Evolutionary conservation across 805 yeast species (phyloP).

Genomic region (Hanseniaspora valbyensis): DNA sequence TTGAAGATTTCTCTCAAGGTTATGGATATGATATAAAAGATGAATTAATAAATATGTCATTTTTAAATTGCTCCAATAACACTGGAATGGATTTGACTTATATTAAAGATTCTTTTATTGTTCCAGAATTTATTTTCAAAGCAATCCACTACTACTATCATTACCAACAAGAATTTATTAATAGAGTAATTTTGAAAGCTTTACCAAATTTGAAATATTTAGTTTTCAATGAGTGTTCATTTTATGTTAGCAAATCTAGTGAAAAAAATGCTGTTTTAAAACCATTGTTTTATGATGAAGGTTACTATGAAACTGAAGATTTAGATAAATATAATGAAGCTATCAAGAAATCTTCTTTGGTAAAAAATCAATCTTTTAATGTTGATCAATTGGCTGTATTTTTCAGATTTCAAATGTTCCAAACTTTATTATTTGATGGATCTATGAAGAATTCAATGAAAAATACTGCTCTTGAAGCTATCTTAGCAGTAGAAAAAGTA

Average conservation of each 20-base stretch:
- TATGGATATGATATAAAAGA: constrained; percentile 14
- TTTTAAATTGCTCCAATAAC: constrained; percentile 10
- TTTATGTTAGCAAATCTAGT: constrained; percentile 24
- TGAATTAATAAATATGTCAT: constrained; percentile 6
- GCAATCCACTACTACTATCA: constrained; percentile 13
- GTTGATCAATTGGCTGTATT: constrained; percentile 12
- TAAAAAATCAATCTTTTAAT: constrained; percentile 3
- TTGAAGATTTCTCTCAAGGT: constrained; percentile 13
- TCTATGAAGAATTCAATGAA: constrained; percentile 10
- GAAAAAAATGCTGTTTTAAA: constrained; percentile 26
- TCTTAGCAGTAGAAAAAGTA: constrained; percentile 7
- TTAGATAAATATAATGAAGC: constrained; percentile 17
- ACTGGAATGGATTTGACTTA: constrained; percentile 11
- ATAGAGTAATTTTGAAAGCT: constrained; percentile 25
- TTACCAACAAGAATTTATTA: constrained; percentile 15
- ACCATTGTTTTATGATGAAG: constrained; percentile 31
- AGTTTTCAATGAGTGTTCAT: constrained; percentile 33
- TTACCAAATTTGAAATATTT: constrained; percentile 30
- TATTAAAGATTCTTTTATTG: constrained; percentile 7
- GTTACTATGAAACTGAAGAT: constrained; percentile 25
- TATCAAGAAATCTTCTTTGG: background rate
- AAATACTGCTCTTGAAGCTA: constrained; percentile 9
- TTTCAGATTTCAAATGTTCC: constrained; percentile 13
- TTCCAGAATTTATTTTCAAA: constrained; percentile 10
- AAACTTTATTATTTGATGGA: constrained; percentile 5